Conservation (phyloP, 352 stramenopile genomes). For the Phytophthora aleatoria region DNA sequence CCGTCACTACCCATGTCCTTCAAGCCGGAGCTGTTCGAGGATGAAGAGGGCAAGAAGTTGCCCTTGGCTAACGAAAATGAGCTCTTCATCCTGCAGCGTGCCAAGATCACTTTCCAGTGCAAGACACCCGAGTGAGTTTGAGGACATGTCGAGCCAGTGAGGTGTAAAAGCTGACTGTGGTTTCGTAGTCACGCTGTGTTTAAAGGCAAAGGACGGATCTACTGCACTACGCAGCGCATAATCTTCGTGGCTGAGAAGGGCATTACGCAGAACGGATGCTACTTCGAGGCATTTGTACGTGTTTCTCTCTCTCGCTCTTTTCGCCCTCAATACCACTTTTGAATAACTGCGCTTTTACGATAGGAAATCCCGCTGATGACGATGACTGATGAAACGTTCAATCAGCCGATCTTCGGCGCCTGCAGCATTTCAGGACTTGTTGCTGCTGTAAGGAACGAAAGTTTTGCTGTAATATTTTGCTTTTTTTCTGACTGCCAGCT, state of each 20-base stretch:
- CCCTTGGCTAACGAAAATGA: slow-evolving; percentile 82
- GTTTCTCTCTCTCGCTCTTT: not conserved
- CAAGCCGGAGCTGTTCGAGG: slow-evolving; percentile 68
- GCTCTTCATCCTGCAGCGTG: slow-evolving; percentile 83
- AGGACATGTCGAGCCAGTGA: not conserved
- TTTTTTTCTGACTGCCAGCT: not conserved
- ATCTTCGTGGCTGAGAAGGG: slow-evolving; percentile 85
- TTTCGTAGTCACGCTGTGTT: slow-evolving; percentile 42
- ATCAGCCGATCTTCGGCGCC: slow-evolving; percentile 89
- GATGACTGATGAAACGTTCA: slow-evolving; percentile 91
- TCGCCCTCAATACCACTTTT: not conserved
- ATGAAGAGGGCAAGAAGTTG: slow-evolving; percentile 68
- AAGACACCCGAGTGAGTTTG: slow-evolving; percentile 56
- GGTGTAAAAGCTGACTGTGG: not conserved
- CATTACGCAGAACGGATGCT: slow-evolving; percentile 59
- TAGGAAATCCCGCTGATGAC: slow-evolving; percentile 77
- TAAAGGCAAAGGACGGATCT: slow-evolving; percentile 81
- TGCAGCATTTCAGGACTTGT: slow-evolving; percentile 87
- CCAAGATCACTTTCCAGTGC: slow-evolving; percentile 80
- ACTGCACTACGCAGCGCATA: slow-evolving; percentile 86
- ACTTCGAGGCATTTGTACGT: slow-evolving; percentile 80
- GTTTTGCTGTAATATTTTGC: not conserved
- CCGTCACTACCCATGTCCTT: slow-evolving; percentile 59
- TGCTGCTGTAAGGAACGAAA: slow-evolving; percentile 38
- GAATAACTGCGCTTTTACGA: not conserved